Percentiles rank a stretch among this genome's conserved stretches.
Conservation (phyloP, 116 monocot genomes). For the Phalaenopsis hybrid region DNA sequence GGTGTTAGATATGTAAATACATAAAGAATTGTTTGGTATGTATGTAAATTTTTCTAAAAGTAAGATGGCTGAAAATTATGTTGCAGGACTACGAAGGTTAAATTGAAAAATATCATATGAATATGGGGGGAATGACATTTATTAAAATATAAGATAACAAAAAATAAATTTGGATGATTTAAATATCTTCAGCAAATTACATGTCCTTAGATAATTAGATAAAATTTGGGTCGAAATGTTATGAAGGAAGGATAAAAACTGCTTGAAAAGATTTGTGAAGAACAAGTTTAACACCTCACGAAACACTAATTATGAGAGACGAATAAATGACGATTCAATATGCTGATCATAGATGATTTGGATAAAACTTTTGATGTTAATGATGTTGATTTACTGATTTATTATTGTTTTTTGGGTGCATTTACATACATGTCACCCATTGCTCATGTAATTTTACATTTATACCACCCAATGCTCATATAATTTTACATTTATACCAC, state of each 20-base stretch:
- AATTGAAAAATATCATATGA: constrained; percentile 68
- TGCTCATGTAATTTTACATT: too few relatives aligned
- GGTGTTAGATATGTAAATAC: too few relatives aligned
- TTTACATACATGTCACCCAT: too few relatives aligned
- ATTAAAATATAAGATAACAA: too few relatives aligned
- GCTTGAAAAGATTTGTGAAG: neutral
- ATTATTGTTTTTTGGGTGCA: too few relatives aligned
- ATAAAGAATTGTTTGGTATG: too few relatives aligned
- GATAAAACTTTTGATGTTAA: neutral
- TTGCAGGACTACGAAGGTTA: constrained; percentile 15
- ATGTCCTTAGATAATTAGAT: neutral
- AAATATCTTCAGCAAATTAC: neutral
- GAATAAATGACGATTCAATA: neutral
- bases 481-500: too few relatives aligned
- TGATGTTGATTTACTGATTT: neutral
- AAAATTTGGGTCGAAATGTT: neutral
- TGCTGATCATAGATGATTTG: neutral
- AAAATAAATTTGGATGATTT: neutral
- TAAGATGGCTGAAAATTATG: too few relatives aligned
- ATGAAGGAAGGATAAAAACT: neutral
- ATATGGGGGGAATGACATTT: neutral
- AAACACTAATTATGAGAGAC: neutral
- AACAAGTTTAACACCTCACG: too few relatives aligned
- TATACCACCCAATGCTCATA: too few relatives aligned
- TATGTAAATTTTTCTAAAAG: too few relatives aligned